Conservation (phyloP, 306 rosid species). For the Prunus mume region DNA sequence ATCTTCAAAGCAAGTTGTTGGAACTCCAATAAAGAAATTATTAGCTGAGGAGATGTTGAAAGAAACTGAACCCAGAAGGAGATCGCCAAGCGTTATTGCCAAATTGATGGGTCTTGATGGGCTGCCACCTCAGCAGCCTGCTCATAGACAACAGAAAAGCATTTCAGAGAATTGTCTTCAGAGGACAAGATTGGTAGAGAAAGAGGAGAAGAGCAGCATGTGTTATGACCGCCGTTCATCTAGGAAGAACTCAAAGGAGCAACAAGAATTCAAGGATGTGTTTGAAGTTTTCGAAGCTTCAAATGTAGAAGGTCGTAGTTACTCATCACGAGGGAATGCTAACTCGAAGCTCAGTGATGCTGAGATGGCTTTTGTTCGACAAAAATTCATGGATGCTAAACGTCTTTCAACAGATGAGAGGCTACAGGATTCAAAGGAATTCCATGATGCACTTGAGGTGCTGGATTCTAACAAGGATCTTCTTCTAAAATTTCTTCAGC, state of each 20-base stretch:
- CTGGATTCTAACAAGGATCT: conserved; percentile 88
- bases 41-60: conserved; percentile 72
- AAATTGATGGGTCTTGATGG: conserved; percentile 98
- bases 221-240: conserved; percentile 41
- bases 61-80: conserved; percentile 57
- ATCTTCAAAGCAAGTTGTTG: conserved; percentile 53
- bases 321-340: conserved; percentile 38
- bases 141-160: conserved; percentile 47
- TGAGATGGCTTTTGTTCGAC: conserved; percentile 78
- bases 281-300: conserved; percentile 76
- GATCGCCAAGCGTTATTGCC: conserved; percentile 76
- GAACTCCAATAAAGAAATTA: conserved; percentile 72
- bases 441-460: conserved; percentile 68
- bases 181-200: conserved; percentile 35
- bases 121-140: conserved; percentile 60
- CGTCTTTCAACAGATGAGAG: conserved; percentile 71
- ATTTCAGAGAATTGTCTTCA: conserved; percentile 30
- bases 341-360: conserved; percentile 53
- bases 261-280: conserved; percentile 86
- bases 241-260: conserved; percentile 61
- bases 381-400: conserved; percentile 87
- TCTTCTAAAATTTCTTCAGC: conserved; percentile 70
- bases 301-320: conserved; percentile 48
- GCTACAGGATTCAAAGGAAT: conserved; percentile 75
- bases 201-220: conserved; percentile 35